Percentiles rank a stretch among this genome's conserved stretches.
phyloP scores from a whole-genome alignment of 2,329 filamentous ascomycete species.

The Aspergillus transmontanensis region DNA sequence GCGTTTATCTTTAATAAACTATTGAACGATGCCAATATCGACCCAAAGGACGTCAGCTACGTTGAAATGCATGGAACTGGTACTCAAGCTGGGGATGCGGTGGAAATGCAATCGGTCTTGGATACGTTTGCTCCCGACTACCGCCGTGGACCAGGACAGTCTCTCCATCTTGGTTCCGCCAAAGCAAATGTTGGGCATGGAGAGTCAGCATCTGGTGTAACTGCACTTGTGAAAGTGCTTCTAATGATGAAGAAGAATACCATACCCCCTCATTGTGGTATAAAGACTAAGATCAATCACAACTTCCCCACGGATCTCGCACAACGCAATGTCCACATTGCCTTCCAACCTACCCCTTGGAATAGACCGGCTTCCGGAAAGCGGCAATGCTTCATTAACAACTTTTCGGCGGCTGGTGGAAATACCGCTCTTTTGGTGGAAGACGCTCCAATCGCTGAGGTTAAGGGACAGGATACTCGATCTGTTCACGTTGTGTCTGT shows the following conservation, averaged over 20 bases:
- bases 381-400: slow-evolving; percentile 59
- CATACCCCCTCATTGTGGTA: slow-evolving; percentile 38
- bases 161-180: slow-evolving; percentile 63
- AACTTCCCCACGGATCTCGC: slow-evolving; percentile 48
- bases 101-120: slow-evolving; percentile 78
- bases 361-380: slow-evolving; percentile 29
- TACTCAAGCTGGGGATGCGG: slow-evolving; percentile 77
- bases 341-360: slow-evolving; percentile 51
- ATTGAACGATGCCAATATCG: slow-evolving; percentile 73
- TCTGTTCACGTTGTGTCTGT: slow-evolving; percentile 59
- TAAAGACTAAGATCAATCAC: slow-evolving; percentile 49
- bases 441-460: slow-evolving; percentile 54
- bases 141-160: slow-evolving; percentile 42
- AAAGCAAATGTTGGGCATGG: slow-evolving; percentile 68
- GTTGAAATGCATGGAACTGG: slow-evolving; percentile 91
- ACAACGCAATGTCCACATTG: slow-evolving; percentile 47
- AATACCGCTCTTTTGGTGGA: slow-evolving; percentile 71
- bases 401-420: slow-evolving; percentile 71
- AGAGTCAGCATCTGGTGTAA: slow-evolving; percentile 62
- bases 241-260: slow-evolving; percentile 41
- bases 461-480: slow-evolving; percentile 52
- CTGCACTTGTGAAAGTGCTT: slow-evolving; percentile 37
- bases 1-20: slow-evolving; percentile 66
- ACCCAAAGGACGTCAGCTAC: slow-evolving; percentile 77
- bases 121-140: slow-evolving; percentile 60